Conservation (phyloP, 768 basidiomycete genomes). For the Suillus spraguei region DNA sequence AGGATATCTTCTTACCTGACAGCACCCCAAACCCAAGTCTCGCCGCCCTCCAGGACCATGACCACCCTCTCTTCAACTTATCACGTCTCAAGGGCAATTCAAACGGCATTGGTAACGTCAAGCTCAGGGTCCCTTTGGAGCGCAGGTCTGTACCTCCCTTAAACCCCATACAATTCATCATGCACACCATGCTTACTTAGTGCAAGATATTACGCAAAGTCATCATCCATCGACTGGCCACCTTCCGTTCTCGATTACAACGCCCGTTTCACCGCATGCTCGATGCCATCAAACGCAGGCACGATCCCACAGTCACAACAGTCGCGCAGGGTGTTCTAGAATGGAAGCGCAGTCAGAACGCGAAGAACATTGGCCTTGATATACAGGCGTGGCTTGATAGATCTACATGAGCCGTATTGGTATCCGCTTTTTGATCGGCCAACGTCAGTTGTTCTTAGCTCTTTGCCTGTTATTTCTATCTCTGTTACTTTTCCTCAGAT, state of each 20-base stretch:
- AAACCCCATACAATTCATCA: constrained; percentile 7
- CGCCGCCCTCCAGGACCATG: constrained; percentile 21
- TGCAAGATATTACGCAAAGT: constrained; percentile 83
- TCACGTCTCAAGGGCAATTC: constrained; percentile 33
- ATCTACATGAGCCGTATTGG: constrained; percentile 94
- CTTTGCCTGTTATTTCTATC: constrained; percentile 9
- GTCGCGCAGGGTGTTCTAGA: constrained; percentile 97
- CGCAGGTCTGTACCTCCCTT: constrained; percentile 58
- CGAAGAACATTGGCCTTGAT: constrained; percentile 74
- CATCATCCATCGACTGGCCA: constrained; percentile 73
- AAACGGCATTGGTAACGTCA: constrained; percentile 47
- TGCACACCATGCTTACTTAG: constrained; percentile 1
- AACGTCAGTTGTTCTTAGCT: constrained; percentile 59
- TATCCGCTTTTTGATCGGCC: constrained; percentile 95
- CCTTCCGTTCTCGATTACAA: constrained; percentile 96
- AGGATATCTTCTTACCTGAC: constrained; percentile 58
- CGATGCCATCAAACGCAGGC: constrained; percentile 88
- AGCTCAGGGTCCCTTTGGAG: constrained; percentile 82
- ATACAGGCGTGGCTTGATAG: constrained; percentile 96
- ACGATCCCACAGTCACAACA: constrained; percentile 97
- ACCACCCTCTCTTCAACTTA: constrained; percentile 18
- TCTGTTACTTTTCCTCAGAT: constrained; percentile 47
- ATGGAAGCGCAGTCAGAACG: constrained; percentile 82
- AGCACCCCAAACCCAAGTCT: constrained; percentile 82
- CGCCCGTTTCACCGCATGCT: constrained; percentile 85